Evolutionary conservation across 257 asterid species (phyloP), one percentile per base, ranked within the genome.

Genomic region (Parsonsia alboflavescens): DNA sequence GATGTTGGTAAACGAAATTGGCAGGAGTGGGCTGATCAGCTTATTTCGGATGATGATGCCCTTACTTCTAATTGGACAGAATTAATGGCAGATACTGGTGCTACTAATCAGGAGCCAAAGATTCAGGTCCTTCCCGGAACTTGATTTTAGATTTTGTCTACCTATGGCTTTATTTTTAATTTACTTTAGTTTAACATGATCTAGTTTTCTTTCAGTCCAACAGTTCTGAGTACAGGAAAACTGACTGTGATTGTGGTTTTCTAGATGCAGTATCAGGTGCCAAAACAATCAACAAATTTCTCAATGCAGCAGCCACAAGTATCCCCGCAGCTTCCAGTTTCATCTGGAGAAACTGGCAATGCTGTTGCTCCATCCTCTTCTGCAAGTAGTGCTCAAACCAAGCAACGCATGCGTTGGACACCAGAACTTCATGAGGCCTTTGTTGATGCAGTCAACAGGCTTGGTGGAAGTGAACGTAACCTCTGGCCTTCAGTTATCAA

Each of bases 341-440:
- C 90, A 50, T 81, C 88, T 63, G 90, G 80, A 59, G 96, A 88
- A 86, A 82, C 80, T 41, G 71, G 82, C 63, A 56, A 49, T 22
- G 70, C 69, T 84, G 85, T 77, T 77, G 79, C 88, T 70, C 88
- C 84, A 53, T 81, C 89, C 73, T 82, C 97, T 77, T 81, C 96
- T n/a, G 84, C 79, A 54, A 88, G 85, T 86, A 82, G 82, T 86
- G 88, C 91, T 78, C 78, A 87, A 73, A 77, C 87, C 73, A 91
- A 89, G 93, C 91, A 88, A 77, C 93, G 97, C 54, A 91, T 91
- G 97, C 97, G 95, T 63, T 91, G 97, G 97, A 91, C 97, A 64
- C 96, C 90, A 33, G 96, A 91, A 77, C 90, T 91, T 74, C 96
- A 91, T 80, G 96, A 91, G 84, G 85, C 95, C 80, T 91, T 89